phyloP scores from a whole-genome alignment of 2,329 filamentous ascomycete genomes.

The Phialocephala sp. region DNA sequence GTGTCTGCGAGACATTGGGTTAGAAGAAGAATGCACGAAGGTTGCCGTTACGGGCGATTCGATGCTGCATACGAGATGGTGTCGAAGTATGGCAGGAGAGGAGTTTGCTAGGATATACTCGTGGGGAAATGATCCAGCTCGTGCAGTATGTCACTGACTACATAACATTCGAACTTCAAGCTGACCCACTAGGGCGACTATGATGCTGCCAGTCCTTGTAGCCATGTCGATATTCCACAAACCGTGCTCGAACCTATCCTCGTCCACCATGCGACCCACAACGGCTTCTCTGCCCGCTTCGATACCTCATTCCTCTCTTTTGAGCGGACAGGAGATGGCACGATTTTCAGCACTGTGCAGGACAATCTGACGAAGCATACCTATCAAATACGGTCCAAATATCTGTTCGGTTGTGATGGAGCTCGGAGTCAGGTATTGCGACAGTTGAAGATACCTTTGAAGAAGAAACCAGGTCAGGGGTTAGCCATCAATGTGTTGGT shows the following conservation, averaged over 20 bases:
- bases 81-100: conserved; percentile 56
- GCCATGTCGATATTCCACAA: conserved; percentile 52
- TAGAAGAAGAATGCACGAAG: conserved; percentile 49
- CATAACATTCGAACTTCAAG: neutral
- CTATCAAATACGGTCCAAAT: conserved; percentile 57
- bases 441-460: conserved; percentile 53
- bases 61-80: conserved; percentile 60
- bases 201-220: conserved; percentile 50
- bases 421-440: conserved; percentile 52
- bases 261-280: conserved; percentile 47
- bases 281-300: conserved; percentile 51
- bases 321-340: conserved; percentile 26
- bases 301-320: conserved; percentile 48
- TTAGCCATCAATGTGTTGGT: conserved; percentile 56
- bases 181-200: conserved; percentile 47
- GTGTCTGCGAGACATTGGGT: conserved; percentile 57
- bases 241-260: conserved; percentile 56
- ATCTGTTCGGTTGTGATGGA: conserved; percentile 65
- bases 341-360: conserved; percentile 43
- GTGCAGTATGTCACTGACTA: conserved; percentile 45
- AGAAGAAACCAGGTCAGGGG: conserved; percentile 52
- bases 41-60: conserved; percentile 47
- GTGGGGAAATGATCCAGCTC: conserved; percentile 55
- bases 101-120: conserved; percentile 57
- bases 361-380: conserved; percentile 45